phyloP scores from a whole-genome alignment of 2,329 filamentous ascomycete genomes.

The Curvularia spicifera region DNA sequence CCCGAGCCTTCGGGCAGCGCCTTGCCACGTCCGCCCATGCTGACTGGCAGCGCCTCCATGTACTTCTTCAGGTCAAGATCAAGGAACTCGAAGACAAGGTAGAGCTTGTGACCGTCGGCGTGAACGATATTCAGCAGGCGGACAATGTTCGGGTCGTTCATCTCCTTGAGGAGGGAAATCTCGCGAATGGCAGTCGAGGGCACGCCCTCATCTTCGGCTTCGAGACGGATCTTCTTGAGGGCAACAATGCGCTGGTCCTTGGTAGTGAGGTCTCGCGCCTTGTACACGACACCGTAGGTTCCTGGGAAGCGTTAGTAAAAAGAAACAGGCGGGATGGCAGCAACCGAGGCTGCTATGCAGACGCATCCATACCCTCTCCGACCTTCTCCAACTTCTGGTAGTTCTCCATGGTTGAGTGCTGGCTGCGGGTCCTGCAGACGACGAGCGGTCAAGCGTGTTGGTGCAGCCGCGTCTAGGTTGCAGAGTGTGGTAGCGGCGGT shows the following conservation, averaged over 20 bases:
- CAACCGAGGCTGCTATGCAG: background rate
- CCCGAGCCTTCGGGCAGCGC: constrained; percentile 79
- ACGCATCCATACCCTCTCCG: constrained; percentile 74
- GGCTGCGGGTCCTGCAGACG: constrained; percentile 25
- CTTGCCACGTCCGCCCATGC: constrained; percentile 84
- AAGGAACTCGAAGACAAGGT: constrained; percentile 90
- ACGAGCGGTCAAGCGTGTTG: constrained; percentile 30
- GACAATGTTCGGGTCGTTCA: constrained; percentile 91
- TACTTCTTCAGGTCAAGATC: constrained; percentile 94
- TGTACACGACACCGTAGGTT: constrained; percentile 95
- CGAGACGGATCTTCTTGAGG: constrained; percentile 93
- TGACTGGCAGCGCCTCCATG: constrained; percentile 88
- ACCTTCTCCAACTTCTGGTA: constrained; percentile 98
- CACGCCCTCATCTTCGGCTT: constrained; percentile 93
- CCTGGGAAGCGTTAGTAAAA: constrained; percentile 60
- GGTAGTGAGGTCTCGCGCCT: constrained; percentile 83
- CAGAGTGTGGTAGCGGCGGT: background rate
- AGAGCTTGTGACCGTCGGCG: constrained; percentile 92
- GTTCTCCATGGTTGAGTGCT: constrained; percentile 74
- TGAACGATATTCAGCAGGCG: constrained; percentile 90
- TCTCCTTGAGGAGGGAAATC: constrained; percentile 92
- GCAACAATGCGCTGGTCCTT: constrained; percentile 82
- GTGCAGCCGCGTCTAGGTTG: constrained; percentile 1
- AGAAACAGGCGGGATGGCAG: background rate
- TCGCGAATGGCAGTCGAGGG: constrained; percentile 92